Conservation (phyloP, 2,329 filamentous ascomycete species). For the Thielaviopsis euricoi region DNA sequence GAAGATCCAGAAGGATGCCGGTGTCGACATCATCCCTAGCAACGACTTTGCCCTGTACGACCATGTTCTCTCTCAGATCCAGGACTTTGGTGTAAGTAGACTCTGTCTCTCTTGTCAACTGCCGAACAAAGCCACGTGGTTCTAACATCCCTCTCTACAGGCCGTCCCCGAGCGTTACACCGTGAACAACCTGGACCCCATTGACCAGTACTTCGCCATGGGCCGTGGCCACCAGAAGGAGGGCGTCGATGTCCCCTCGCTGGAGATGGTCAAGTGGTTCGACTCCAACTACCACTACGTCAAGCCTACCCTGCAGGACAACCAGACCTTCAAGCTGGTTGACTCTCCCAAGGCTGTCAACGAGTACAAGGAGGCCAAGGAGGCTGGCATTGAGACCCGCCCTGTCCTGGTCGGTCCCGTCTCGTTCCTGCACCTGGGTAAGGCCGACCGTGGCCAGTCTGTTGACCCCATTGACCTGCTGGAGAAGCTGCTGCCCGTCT, state of each 20-base stretch:
- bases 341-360: constrained; percentile 80
- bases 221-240: constrained; percentile 95
- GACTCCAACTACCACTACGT: constrained; percentile 99
- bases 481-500: constrained; percentile 83
- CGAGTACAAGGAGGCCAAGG: constrained; percentile 96
- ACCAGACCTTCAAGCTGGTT: constrained; percentile 85
- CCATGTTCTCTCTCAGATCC: constrained; percentile 93
- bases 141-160: constrained; percentile 27
- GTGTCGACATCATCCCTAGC: constrained; percentile 94
- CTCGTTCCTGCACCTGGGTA: constrained; percentile 92
- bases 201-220: constrained; percentile 99
- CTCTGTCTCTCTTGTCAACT: constrained; percentile 1
- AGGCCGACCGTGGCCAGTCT: constrained; percentile 89
- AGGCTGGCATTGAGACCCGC: constrained; percentile 80
- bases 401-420: constrained; percentile 92
- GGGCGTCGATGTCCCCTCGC: constrained; percentile 75
- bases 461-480: constrained; percentile 90
- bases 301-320: constrained; percentile 94
- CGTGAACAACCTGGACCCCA: constrained; percentile 66
- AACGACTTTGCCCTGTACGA: constrained; percentile 99
- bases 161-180: constrained; percentile 87
- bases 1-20: constrained; percentile 98
- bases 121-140: not conserved
- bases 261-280: constrained; percentile 99
- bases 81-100: constrained; percentile 75